These are phyloP conservation scores for Colletotrichum destructivum DNA, from an alignment of 2,329 filamentous ascomycete species.

Conservation along the genomic window DNA sequence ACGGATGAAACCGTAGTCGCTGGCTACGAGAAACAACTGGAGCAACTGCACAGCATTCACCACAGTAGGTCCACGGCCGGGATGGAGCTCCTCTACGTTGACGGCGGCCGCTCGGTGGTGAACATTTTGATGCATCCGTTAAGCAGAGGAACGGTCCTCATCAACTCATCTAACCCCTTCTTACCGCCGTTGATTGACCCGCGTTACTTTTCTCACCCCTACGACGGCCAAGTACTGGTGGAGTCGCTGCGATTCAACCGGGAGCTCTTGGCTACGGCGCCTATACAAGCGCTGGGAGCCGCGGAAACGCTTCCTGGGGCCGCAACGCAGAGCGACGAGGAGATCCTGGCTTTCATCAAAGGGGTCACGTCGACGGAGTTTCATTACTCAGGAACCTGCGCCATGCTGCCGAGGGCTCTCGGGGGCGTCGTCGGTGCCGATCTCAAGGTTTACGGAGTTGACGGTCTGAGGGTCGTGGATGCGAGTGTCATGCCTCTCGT, in stretches of 20 bases:
- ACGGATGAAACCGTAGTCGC: slow-evolving; percentile 52
- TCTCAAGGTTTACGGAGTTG: slow-evolving; percentile 47
- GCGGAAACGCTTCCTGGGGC: slow-evolving; percentile 44
- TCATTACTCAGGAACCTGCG: slow-evolving; percentile 48
- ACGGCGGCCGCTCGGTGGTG: slow-evolving; percentile 48
- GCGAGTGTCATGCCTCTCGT: slow-evolving; percentile 44
- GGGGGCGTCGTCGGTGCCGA: slow-evolving; percentile 49
- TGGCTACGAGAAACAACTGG: slow-evolving; percentile 55
- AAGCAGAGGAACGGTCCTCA: slow-evolving; percentile 56
- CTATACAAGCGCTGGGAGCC: slow-evolving; percentile 19
- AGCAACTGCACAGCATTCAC: slow-evolving; percentile 49
- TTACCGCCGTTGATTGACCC: slow-evolving; percentile 40
- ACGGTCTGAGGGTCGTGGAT: slow-evolving; percentile 43
- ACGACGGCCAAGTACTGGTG: slow-evolving; percentile 20
- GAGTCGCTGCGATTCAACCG: slow-evolving; percentile 43
- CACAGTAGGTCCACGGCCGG: slow-evolving; percentile 45
- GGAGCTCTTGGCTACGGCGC: slow-evolving; percentile 18
- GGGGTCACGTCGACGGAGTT: slow-evolving; percentile 18
- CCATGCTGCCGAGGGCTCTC: slow-evolving; percentile 47
- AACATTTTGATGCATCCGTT: slow-evolving; percentile 56
- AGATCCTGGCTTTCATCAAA: slow-evolving; percentile 12
- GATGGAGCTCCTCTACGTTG: slow-evolving; percentile 52
- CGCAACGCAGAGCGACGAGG: slow-evolving; percentile 36
- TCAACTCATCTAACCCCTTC: slow-evolving; percentile 53
- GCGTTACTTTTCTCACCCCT: slow-evolving; percentile 29